These are phyloP conservation scores for Hapsidospora chrysogenum DNA, from an alignment of 495 filamentous ascomycete genomes.

Conservation along the genomic window DNA sequence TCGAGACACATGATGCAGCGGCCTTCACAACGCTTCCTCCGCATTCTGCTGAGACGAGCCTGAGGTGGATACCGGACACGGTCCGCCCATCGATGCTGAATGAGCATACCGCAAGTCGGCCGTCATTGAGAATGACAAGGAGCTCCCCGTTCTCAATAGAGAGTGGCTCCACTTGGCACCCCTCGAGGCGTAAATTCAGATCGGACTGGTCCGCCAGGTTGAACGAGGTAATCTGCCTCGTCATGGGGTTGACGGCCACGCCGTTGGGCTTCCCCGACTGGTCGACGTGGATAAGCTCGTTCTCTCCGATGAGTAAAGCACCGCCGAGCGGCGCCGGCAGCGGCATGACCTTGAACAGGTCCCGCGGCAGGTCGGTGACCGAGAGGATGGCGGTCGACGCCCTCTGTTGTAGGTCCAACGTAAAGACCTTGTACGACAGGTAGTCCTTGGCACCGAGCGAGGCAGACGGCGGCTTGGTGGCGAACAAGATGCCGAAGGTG, in stretches of 20 bases:
- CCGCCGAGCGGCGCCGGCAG: constrained; percentile 79
- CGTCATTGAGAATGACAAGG: constrained; percentile 65
- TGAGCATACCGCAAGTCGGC: constrained; percentile 54
- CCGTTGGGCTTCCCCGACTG: constrained; percentile 88
- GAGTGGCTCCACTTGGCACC: constrained; percentile 61
- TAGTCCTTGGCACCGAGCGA: constrained; percentile 73
- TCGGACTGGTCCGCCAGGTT: constrained; percentile 70
- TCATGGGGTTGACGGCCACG: constrained; percentile 85
- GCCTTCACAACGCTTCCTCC: constrained; percentile 45
- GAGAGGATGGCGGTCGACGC: constrained; percentile 88
- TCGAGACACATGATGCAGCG: constrained; percentile 49
- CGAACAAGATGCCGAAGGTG: constrained; percentile 86
- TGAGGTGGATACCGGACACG: constrained; percentile 67
- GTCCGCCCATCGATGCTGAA: constrained; percentile 88
- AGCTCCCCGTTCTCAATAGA: constrained; percentile 61
- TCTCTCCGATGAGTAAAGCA: constrained; percentile 67
- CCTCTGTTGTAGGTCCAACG: constrained; percentile 81
- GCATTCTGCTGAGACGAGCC: constrained; percentile 36
- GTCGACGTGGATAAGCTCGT: constrained; percentile 89
- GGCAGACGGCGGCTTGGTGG: constrained; percentile 48
- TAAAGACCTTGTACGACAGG: constrained; percentile 82
- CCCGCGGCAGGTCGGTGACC: constrained; percentile 70
- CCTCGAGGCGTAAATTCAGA: constrained; percentile 63
- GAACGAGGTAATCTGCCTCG: constrained; percentile 63
- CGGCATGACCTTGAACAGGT: constrained; percentile 70